Conservation (phyloP, 1,139 yeast genomes). For the Scheffersomyces titani region DNA sequence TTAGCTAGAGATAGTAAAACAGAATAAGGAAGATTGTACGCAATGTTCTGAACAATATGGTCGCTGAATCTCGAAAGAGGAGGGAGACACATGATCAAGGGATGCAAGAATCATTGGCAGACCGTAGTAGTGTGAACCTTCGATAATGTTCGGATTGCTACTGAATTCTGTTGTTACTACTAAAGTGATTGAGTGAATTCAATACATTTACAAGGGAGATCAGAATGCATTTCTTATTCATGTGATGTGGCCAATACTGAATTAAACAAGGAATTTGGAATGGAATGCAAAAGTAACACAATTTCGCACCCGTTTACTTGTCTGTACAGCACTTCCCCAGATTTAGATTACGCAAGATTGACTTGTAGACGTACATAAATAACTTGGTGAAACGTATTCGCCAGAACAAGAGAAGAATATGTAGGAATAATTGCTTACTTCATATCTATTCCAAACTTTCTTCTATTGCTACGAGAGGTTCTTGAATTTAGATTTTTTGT, state of each 20-base stretch:
- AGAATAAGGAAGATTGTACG: neutral
- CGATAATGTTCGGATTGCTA: neutral
- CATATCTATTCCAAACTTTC: no score
- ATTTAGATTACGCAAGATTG: neutral
- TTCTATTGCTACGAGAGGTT: no score
- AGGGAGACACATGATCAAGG: neutral
- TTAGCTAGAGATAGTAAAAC: neutral
- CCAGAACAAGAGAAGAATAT: no score
- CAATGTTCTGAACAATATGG: neutral
- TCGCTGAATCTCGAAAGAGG: neutral
- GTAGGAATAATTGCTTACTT: no score
- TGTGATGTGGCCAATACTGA: neutral
- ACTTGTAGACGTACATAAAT: no score
- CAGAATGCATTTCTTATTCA: neutral
- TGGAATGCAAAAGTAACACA: neutral
- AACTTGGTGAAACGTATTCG: neutral
- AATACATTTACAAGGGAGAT: neutral
- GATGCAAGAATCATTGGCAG: neutral
- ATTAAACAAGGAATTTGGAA: neutral
- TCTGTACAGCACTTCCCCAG: neutral
- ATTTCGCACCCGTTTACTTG: neutral
- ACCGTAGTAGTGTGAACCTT: neutral
- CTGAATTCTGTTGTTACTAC: neutral
- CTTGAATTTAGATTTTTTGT: no score
- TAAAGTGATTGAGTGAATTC: neutral